A percentile compares a stretch with the other conserved stretches of the same genome.
Evolutionary conservation across 257 asterid genomes (phyloP).

Genomic region (Ballota nigra): DNA sequence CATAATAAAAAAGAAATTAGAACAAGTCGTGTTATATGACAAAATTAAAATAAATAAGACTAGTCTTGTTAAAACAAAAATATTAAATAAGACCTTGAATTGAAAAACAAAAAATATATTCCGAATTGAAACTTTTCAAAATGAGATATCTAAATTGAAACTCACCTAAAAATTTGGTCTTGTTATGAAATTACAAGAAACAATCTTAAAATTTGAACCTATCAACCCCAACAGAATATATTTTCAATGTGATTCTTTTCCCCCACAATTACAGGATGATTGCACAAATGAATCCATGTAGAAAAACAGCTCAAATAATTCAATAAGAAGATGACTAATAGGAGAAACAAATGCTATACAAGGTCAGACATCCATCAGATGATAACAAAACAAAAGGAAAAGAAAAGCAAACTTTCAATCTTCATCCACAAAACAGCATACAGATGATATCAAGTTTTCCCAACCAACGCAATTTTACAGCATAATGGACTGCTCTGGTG

Average conservation of each 20-base stretch:
- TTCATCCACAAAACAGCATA: slow-evolving; percentile 38
- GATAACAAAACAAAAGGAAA: slow-evolving; percentile 25
- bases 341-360: slow-evolving; percentile 30
- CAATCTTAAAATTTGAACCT: not conserved
- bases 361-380: slow-evolving; percentile 21
- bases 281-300: not conserved
- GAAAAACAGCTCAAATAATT: not conserved
- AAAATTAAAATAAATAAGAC: too few relatives aligned
- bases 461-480: slow-evolving; percentile 54
- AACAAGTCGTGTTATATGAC: too few relatives aligned
- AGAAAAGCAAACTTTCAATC: slow-evolving; percentile 22
- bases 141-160: not conserved
- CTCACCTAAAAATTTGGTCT: not conserved
- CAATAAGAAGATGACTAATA: slow-evolving; percentile 10
- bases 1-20: too few relatives aligned
- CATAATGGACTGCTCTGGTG: slow-evolving; percentile 45
- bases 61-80: too few relatives aligned
- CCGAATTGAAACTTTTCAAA: not conserved
- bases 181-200: not conserved
- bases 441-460: slow-evolving; percentile 28
- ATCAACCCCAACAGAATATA: not conserved
- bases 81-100: too few relatives aligned
- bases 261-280: not conserved
- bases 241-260: not conserved
- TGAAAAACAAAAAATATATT: not conserved